Base-by-base conservation (phyloP, 2,329 filamentous ascomycete genomes). In the Botryotinia calthae region DNA sequence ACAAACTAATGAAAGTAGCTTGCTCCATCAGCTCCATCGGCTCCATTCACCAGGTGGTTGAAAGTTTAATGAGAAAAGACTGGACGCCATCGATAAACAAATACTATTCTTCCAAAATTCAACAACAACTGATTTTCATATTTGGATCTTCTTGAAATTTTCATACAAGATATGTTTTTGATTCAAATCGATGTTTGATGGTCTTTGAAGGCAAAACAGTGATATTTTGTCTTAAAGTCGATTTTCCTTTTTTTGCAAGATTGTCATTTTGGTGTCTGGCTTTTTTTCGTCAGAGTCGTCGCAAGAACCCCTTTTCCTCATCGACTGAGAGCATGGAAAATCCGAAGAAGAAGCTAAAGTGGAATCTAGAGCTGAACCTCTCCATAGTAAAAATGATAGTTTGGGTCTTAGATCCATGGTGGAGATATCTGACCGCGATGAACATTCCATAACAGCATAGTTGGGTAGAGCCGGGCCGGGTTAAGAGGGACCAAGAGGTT, bases 381-480 rank as follows among this genome's bases (percentile, higher is more conserved):
- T 54, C 68, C 59, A 64, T 64, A 61, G 68, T 46, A 51, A 70
- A 70, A 54, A 70, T 51, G n/a, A 59, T 31, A 51, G 44, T 31
- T 25, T 37, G 25, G 46, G 68, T 64, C 58, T 64, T 70, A 54
- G 68, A 70, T 64, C 59, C 51, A 62, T 63, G 61, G 61, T 63
- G 56, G 56, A 70, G 58, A 51, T 63, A 70, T 37, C 68, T 63
- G 56, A 46, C 58, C 42, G 68, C 68, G 44, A 62, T 48, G 20
- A 63, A 34, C 63, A 54, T 54, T 40, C 64, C 62, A 64, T 14
- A 59, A 12, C 20, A 31, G 28, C 56, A 59, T 61, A 28, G 42
- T 34, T 48, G 62, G 42, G 18, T 28, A 20, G 4, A 48, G 2
- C 31, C 25, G 63, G 63, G 9, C 31, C 44, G 63, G 28, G 28